Evolutionary conservation across 257 asterid species (phyloP).

Genomic region (Solanum chiquidenum): DNA sequence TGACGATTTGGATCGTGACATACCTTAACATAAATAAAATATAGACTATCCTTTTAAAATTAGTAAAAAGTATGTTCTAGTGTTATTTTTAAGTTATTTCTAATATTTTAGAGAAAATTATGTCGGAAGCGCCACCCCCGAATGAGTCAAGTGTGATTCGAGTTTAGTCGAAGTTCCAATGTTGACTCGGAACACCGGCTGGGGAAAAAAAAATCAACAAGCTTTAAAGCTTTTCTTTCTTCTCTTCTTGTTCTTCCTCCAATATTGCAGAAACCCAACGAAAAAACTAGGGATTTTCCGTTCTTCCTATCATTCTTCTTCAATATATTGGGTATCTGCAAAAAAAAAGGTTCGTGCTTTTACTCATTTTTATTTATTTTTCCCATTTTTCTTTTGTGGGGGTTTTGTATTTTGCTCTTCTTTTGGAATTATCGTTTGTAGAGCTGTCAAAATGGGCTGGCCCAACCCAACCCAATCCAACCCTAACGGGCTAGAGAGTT

Average conservation of each 20-base stretch:
- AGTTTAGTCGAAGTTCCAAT: fast-evolving
- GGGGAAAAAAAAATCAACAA: no score
- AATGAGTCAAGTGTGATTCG: fast-evolving
- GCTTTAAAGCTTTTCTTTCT: not conserved
- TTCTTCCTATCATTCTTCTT: not conserved
- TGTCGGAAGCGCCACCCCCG: fast-evolving
- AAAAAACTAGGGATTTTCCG: not conserved
- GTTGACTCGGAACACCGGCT: fast-evolving
- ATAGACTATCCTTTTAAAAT: no score
- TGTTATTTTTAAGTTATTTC: no score
- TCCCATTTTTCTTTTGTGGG: not conserved
- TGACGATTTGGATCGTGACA: no score
- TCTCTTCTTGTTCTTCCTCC: not conserved
- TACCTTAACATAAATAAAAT: no score
- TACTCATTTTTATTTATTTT: no score
- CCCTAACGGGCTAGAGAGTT: no score
- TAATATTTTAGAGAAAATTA: no score
- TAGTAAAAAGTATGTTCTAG: no score
- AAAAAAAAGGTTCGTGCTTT: not conserved
- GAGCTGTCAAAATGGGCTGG: no score
- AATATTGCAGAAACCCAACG: not conserved
- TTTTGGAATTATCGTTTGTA: no score
- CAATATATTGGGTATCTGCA: not conserved
- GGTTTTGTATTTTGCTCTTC: not conserved
- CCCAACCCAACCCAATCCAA: no score